These are phyloP conservation scores for Cetraspora pellucida DNA, from an alignment of 192 early-diverging fungal genomes.

Conservation along the genomic window DNA sequence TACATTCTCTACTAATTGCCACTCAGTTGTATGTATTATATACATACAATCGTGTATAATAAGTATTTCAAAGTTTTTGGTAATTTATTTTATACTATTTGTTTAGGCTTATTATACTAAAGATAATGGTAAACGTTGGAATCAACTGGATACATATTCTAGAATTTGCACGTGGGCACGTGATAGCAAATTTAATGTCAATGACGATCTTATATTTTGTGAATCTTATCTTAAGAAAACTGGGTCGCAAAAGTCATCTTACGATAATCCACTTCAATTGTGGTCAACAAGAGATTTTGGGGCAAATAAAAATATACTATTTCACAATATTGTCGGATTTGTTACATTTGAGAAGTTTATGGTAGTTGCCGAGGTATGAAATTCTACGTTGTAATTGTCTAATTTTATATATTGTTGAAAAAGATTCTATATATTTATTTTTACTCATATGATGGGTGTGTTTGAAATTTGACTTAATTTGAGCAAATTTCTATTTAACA, in stretches of 20 bases:
- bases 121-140: constrained; percentile 75
- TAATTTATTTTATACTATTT: not conserved
- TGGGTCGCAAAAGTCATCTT: constrained; percentile 53
- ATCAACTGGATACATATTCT: constrained; percentile 65
- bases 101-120: constrained; percentile 64
- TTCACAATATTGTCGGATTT: constrained; percentile 77
- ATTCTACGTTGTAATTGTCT: not conserved
- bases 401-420: not conserved
- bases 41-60: not conserved
- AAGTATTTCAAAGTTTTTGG: not conserved
- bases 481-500: not conserved
- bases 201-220: constrained; percentile 73
- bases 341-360: constrained; percentile 80
- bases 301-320: constrained; percentile 50
- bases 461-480: not conserved
- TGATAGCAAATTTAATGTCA: constrained; percentile 58
- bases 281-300: constrained; percentile 64
- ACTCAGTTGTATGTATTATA: constrained; percentile 46
- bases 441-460: too few relatives aligned
- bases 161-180: constrained; percentile 72
- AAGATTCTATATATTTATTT: too few relatives aligned
- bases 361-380: constrained; percentile 67
- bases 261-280: constrained; percentile 62
- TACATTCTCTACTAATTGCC: constrained; percentile 58
- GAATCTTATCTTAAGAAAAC: constrained; percentile 65